Conservation (phyloP, 2,329 filamentous ascomycete species). For the Xylaria polymorpha region DNA sequence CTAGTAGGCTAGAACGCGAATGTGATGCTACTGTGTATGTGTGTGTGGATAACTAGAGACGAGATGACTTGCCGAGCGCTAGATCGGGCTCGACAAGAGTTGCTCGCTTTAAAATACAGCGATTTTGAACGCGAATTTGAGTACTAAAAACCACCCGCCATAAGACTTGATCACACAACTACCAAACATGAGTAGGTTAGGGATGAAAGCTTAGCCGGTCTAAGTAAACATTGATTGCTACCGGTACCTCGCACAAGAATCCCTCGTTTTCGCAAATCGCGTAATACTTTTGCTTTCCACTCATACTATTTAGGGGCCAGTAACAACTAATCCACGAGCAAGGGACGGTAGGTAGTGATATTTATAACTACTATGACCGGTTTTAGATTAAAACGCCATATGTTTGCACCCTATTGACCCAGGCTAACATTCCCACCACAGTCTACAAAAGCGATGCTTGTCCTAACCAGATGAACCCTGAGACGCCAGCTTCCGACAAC, state of each 20-base stretch:
- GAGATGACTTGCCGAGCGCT: not conserved
- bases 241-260: not conserved
- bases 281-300: not conserved
- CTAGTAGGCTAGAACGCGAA: too few relatives aligned
- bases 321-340: not conserved
- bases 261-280: not conserved
- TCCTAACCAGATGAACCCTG: not conserved
- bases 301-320: not conserved
- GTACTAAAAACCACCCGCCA: not conserved
- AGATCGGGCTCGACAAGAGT: not conserved
- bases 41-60: too few relatives aligned
- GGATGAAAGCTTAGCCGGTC: too few relatives aligned
- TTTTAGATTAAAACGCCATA: not conserved
- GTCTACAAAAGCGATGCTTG: not conserved
- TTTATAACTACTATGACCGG: not conserved
- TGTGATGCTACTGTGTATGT: not conserved
- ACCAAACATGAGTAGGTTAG: too few relatives aligned
- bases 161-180: too few relatives aligned
- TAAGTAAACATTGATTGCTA: not conserved
- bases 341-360: not conserved
- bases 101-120: not conserved
- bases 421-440: not conserved
- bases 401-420: not conserved
- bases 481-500: not conserved
- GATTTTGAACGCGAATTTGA: not conserved